Evolutionary conservation across 192 early-diverging fungal species (phyloP), one percentile per base, ranked within the genome.

Genomic region (Coemansia guatemalensis): DNA sequence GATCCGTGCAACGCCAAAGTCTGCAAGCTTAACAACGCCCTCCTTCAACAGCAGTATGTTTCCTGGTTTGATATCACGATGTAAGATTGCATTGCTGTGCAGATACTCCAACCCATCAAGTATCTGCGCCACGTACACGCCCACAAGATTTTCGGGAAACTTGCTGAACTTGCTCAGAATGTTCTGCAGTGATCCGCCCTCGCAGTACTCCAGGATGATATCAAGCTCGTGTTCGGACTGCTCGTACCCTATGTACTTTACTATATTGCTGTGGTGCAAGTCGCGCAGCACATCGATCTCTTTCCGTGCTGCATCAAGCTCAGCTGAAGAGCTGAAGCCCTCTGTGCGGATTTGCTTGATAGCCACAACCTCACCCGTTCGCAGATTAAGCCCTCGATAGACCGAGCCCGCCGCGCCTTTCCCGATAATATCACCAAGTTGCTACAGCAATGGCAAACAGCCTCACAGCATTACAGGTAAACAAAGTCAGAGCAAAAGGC

Each of bases 211-310:
- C 18, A 96, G 75, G 56, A 96, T 92, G 21, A 95, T 90, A 80
- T 93, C 92, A 44, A 95, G 85, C 48, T 69, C 74, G 17, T 85
- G 81, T 18, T 85, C 83, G 0, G 85, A 87, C 58, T 91, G 84
- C 67, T 90, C 89, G 60, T 84, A 93, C 33, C 92, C 95, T 75
- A 84, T 75, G 65, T 86, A 88, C 60, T 87, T 82, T 60, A 90
- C 86, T 63, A 90, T 87, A 53, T 88, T 88, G 53, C 68, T 65
- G 59, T 89, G 88, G 62, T 85, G 66, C 24, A 96, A 69, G 24
- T 89, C 88, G 56, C 92, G 89, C n/a, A 96, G 74, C 27, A 95
- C 75, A 41, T 90, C 88, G 1, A 96, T 92, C 69, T 96, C 94
- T 62, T 90, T 57, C 85, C 85, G 75, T 84, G 91, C 54, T 53